These are phyloP conservation scores for Solanum arcanum DNA, from an alignment of 257 asterid species.

Conservation along the genomic window DNA sequence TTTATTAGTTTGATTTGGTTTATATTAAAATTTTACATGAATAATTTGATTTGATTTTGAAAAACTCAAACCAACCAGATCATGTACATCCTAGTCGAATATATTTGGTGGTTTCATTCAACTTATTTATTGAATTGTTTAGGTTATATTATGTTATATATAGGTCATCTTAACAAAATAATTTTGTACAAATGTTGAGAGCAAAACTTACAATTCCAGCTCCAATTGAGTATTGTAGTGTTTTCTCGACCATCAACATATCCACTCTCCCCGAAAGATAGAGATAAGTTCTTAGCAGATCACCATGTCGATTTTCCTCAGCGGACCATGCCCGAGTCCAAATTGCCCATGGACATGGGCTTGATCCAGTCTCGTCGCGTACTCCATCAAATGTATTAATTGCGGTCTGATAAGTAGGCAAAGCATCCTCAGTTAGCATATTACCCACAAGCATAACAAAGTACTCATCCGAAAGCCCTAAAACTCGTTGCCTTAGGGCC, in stretches of 20 bases:
- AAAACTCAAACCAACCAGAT: too few species aligned
- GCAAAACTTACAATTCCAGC: conserved; percentile 15
- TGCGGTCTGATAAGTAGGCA: conserved; percentile 22
- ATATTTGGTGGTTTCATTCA: too few species aligned
- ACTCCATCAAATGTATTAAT: conserved; percentile 8
- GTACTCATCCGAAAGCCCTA: conserved; percentile 19
- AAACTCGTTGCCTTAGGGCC: conserved; percentile 11
- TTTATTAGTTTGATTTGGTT: too few species aligned
- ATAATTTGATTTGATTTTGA: too few species aligned
- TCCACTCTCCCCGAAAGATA: conserved; percentile 36
- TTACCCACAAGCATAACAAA: conserved; percentile 27
- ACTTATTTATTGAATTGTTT: too few species aligned
- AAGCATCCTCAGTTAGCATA: conserved; percentile 20
- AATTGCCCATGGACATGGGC: conserved; percentile 28
- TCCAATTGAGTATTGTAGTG: conserved; percentile 27
- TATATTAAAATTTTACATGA: too few species aligned
- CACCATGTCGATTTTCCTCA: conserved; percentile 32
- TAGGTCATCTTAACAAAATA: not conserved
- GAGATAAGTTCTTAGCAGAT: conserved; percentile 19
- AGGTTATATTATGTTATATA: too few species aligned
- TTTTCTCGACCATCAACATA: conserved; percentile 26
- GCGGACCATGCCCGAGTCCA: conserved; percentile 37
- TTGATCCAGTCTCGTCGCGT: conserved; percentile 16
- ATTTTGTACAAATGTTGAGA: not conserved
- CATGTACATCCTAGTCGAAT: too few species aligned